phyloP scores from a whole-genome alignment of 1,284 basidiomycete genomes.

The Lignosus rhinocerotis region DNA sequence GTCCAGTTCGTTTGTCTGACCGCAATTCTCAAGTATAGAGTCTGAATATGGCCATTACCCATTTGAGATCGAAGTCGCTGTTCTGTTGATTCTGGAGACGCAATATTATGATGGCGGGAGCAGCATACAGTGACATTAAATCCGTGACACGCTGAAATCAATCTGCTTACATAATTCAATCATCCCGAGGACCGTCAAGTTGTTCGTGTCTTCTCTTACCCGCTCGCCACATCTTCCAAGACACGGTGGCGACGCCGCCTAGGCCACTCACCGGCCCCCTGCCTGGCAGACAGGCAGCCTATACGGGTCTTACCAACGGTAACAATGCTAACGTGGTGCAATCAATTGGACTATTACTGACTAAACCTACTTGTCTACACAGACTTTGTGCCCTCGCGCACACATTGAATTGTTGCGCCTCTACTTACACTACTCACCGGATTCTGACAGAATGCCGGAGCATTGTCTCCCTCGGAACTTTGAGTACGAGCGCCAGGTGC shows the following conservation, averaged over 20 bases:
- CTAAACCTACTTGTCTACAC: slow-evolving; percentile 15
- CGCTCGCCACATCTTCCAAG: not conserved
- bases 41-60: not conserved
- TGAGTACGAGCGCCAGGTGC: slow-evolving; percentile 8
- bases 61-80: not conserved
- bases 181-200: not conserved
- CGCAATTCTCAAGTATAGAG: too few species aligned
- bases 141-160: not conserved
- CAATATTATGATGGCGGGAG: too few species aligned
- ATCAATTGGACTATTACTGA: slow-evolving; percentile 3
- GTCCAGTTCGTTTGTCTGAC: too few species aligned
- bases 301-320: not conserved
- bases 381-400: slow-evolving; percentile 13
- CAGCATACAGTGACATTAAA: not conserved
- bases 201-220: not conserved
- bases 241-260: slow-evolving; percentile 1
- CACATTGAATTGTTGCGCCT: slow-evolving; percentile 8
- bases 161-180: slow-evolving; percentile 4
- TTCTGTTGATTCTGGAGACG: too few species aligned
- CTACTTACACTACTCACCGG: not conserved
- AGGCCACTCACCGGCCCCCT: not conserved
- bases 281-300: not conserved
- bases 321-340: not conserved
- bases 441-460: slow-evolving; percentile 11
- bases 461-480: slow-evolving; percentile 13